Evolutionary conservation across 305 asterid species (phyloP), one percentile per base, ranked within the genome.

Genomic region (Solanum hybrid): DNA sequence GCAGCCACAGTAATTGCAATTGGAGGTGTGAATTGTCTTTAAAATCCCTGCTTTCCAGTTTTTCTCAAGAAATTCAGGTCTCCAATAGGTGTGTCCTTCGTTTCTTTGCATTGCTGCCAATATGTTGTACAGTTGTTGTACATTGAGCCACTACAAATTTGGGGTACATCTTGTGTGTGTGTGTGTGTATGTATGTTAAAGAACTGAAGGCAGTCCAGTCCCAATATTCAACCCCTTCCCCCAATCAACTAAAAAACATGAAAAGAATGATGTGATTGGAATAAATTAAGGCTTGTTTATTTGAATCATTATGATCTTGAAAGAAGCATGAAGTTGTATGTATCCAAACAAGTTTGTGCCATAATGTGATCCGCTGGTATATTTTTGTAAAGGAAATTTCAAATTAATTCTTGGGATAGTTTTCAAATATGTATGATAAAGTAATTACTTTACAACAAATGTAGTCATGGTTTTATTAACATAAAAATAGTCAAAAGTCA

Each of bases 1-100:
- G 36, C 92, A 93, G 82, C 79, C 80, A 77, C 86, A 83, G 10
- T 82, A 92, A 45, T 80, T 20, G 78, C 87, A 57, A 83, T 90
- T 27, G 61, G 88, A 79, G 38, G 12, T 89, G 77, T 89, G 89
- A 57, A 57, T 61, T 57, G 41, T 85, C 51, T 61, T 51, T 3
- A 51, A 80, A 31, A 84, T 84, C 77, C 88, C 12, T 20, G 51
- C 77, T 85, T 57, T 22, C 88, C 88, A 32, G 31, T 32, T 57
- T 57, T 84, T 51, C 17, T 85, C 45, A 85, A 31, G 88, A 85
- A 79, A 31, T 22, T 85, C 88, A 31, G 77, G 8, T 57, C 77
- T 31, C 77, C 45, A 6, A 6, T 31, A 61, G 88, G 88, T 51
- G 45, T 22, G 72, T 85, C 78, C 32, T 6, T 32, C 51, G 9